Evolutionary conservation across 495 filamentous ascomycete species (phyloP).

Genomic region (Lasiosphaeria miniovina): DNA sequence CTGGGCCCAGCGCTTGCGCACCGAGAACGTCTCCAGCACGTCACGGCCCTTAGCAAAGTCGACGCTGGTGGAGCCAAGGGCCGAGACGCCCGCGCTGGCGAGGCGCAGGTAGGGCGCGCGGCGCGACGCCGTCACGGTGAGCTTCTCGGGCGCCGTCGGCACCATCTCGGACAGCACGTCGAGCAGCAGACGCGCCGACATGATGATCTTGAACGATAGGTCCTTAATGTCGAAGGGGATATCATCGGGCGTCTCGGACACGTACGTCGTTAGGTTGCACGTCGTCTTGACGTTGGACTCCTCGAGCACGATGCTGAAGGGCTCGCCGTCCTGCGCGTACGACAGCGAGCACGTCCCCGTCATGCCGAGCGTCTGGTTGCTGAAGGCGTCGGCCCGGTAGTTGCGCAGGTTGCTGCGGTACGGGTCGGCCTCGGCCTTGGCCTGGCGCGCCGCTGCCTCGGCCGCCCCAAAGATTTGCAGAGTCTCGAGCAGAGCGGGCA

Average conservation of each 20-base stretch:
- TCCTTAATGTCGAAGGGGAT: constrained; percentile 81
- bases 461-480: constrained; percentile 87
- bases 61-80: constrained; percentile 74
- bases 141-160: constrained; percentile 60
- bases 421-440: constrained; percentile 49
- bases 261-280: constrained; percentile 89
- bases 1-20: constrained; percentile 51
- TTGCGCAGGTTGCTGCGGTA: constrained; percentile 54
- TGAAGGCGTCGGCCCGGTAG: constrained; percentile 66
- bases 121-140: constrained; percentile 62
- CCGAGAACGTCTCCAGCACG: constrained; percentile 73
- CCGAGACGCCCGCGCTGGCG: constrained; percentile 57
- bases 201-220: constrained; percentile 89
- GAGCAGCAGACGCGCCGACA: constrained; percentile 76
- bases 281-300: constrained; percentile 86
- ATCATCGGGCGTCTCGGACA: constrained; percentile 62
- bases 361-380: constrained; percentile 70
- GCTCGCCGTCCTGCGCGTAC: constrained; percentile 67
- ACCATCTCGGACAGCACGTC: constrained; percentile 82
- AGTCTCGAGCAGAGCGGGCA: constrained; percentile 86
- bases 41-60: constrained; percentile 77
- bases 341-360: constrained; percentile 76
- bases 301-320: constrained; percentile 75
- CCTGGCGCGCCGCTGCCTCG: constrained; percentile 56
- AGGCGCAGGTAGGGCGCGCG: constrained; percentile 70